Evolutionary conservation across 2,329 filamentous ascomycete genomes (phyloP).

Genomic region (Botrytis fragariae): DNA sequence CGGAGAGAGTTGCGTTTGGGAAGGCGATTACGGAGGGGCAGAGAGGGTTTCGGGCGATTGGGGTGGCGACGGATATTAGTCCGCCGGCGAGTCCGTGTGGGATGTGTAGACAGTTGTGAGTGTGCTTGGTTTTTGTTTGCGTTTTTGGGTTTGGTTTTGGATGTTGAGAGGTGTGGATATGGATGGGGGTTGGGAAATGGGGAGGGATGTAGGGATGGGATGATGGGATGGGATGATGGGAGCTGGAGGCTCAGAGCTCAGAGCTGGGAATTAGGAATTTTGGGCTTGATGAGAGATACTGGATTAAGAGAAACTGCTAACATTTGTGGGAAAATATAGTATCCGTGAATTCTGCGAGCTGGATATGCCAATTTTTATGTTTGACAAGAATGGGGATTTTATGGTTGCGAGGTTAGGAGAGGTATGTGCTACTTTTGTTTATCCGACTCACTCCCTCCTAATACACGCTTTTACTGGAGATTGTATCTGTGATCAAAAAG

Average conservation of each 20-base stretch:
- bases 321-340: conserved; percentile 41
- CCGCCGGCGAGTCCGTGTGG: conserved; percentile 78
- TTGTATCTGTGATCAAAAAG: not conserved
- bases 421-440: conserved; percentile 43
- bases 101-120: conserved; percentile 92
- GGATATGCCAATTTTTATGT: conserved; percentile 84
- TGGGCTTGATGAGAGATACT: not conserved
- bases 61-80: conserved; percentile 76
- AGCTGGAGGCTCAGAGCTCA: no score
- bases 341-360: conserved; percentile 73
- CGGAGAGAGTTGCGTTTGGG: conserved; percentile 84
- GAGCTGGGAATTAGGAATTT: not conserved
- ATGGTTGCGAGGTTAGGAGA: conserved; percentile 68
- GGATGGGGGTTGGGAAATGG: not conserved
- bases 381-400: conserved; percentile 75
- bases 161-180: not conserved
- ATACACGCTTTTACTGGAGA: not conserved
- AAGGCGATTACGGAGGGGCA: conserved; percentile 62
- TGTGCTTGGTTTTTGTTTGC: not conserved
- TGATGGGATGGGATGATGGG: no score
- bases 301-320: not conserved
- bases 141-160: not conserved
- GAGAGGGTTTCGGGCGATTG: conserved; percentile 69
- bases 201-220: not conserved
- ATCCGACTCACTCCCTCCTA: not conserved